Conservation (phyloP, 2,329 filamentous ascomycete species). For the Botryotinia narcissicola region DNA sequence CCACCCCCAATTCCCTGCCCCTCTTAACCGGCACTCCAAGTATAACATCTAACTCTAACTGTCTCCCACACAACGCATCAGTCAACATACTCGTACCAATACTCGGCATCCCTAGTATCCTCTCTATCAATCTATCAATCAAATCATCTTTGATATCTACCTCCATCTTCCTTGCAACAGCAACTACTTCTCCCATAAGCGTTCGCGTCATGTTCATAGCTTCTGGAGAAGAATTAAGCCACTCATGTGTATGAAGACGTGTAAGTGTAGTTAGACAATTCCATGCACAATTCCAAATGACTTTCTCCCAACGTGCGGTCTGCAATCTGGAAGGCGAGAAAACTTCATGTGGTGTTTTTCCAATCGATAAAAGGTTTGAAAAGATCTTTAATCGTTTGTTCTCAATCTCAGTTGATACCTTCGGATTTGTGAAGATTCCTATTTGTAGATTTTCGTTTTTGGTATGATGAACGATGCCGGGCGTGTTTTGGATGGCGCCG, state of each 20-base stretch:
- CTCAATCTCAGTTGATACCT: slow-evolving; percentile 38
- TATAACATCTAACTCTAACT: slow-evolving; percentile 62
- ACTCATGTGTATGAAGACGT: slow-evolving; percentile 50
- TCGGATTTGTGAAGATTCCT: slow-evolving; percentile 48
- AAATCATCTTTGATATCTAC: slow-evolving; percentile 47
- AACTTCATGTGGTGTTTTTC: slow-evolving; percentile 47
- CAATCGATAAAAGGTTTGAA: slow-evolving; percentile 41
- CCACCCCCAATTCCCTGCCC: slow-evolving; percentile 51
- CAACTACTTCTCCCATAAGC: slow-evolving; percentile 51
- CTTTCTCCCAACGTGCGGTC: slow-evolving; percentile 56
- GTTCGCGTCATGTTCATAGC: slow-evolving; percentile 51
- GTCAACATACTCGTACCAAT: slow-evolving; percentile 53
- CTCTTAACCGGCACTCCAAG: slow-evolving; percentile 57
- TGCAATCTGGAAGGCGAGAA: slow-evolving; percentile 50
- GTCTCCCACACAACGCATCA: slow-evolving; percentile 55
- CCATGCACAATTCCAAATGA: slow-evolving; percentile 59
- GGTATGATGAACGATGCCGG: slow-evolving; percentile 49
- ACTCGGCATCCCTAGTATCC: slow-evolving; percentile 47
- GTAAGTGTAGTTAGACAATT: slow-evolving; percentile 59
- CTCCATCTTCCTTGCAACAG: slow-evolving; percentile 53
- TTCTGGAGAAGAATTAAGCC: slow-evolving; percentile 47
- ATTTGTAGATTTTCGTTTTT: slow-evolving; percentile 54
- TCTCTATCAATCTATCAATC: slow-evolving; percentile 48
- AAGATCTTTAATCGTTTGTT: slow-evolving; percentile 43
- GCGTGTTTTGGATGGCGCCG: slow-evolving; percentile 49